Evolutionary conservation across 2,329 filamentous ascomycete genomes (phyloP).

Genomic region (Penicillium sp.): DNA sequence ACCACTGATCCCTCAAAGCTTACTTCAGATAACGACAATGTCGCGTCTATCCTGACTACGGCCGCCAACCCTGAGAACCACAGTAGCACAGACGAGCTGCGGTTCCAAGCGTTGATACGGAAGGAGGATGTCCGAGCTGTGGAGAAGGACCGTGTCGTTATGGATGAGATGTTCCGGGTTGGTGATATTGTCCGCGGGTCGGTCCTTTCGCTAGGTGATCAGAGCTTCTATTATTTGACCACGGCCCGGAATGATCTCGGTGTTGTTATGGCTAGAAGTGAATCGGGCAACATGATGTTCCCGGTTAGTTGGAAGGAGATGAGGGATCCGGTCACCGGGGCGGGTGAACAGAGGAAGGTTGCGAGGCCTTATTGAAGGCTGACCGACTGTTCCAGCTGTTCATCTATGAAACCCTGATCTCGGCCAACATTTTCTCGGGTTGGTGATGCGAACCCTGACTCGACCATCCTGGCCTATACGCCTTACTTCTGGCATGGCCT

Average conservation of each 20-base stretch:
- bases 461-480: not conserved
- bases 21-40: slow-evolving; percentile 43
- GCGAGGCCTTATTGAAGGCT: slow-evolving; percentile 80
- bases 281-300: slow-evolving; percentile 86
- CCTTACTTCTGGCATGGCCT: not conserved
- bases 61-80: slow-evolving; percentile 47
- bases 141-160: slow-evolving; percentile 92
- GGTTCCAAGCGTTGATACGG: slow-evolving; percentile 80
- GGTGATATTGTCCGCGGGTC: slow-evolving; percentile 88
- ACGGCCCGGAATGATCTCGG: slow-evolving; percentile 90
- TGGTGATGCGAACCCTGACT: not conserved
- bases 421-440: not conserved
- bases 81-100: slow-evolving; percentile 62
- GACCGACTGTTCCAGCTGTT: not conserved
- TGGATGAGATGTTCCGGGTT: slow-evolving; percentile 87
- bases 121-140: slow-evolving; percentile 91
- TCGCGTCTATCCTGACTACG: slow-evolving; percentile 43
- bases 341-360: slow-evolving; percentile 82
- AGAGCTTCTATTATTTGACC: slow-evolving; percentile 92
- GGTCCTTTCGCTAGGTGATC: slow-evolving; percentile 90
- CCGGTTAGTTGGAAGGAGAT: slow-evolving; percentile 96
- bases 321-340: slow-evolving; percentile 76
- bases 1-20: slow-evolving; percentile 27
- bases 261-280: slow-evolving; percentile 89
- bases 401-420: not conserved